Percentiles rank a stretch among this genome's conserved stretches.
These are phyloP conservation scores for Apiospora aurea DNA, from an alignment of 2,329 filamentous ascomycete genomes.

Conservation along the genomic window DNA sequence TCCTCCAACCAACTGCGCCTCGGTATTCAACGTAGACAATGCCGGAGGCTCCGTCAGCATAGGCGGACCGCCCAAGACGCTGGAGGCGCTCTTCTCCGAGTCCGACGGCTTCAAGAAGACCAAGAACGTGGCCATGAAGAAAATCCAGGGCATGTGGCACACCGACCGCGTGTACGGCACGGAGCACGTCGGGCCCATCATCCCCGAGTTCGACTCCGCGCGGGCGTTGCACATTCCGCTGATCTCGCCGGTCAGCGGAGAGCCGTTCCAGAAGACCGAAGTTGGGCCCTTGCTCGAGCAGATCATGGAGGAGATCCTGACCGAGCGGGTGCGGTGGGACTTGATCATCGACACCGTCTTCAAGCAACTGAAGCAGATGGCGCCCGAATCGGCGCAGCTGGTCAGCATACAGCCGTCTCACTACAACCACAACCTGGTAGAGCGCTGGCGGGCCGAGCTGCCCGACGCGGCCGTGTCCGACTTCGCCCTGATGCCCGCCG, in stretches of 20 bases:
- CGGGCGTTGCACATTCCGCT: background rate
- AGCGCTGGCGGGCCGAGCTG: slow-evolving; percentile 17
- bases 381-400: slow-evolving; percentile 4
- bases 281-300: slow-evolving; percentile 1
- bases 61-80: slow-evolving; percentile 16
- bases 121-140: slow-evolving; percentile 23
- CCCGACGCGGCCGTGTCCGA: background rate
- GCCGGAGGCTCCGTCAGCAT: slow-evolving; percentile 18
- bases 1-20: background rate
- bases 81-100: slow-evolving; percentile 10
- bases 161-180: slow-evolving; percentile 2
- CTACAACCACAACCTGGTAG: slow-evolving; percentile 1
- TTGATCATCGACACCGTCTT: slow-evolving; percentile 12
- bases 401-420: slow-evolving; percentile 11
- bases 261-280: background rate
- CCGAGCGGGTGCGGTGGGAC: slow-evolving; percentile 16
- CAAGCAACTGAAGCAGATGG: background rate
- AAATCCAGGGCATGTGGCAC: slow-evolving; percentile 23
- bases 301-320: slow-evolving; percentile 22
- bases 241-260: slow-evolving; percentile 12
- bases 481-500: background rate
- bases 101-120: slow-evolving; percentile 16
- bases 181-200: slow-evolving; percentile 6
- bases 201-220: background rate
- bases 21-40: slow-evolving; percentile 20